phyloP scores from a whole-genome alignment of 805 yeast species.

The Yamadazyma nakazawae region DNA sequence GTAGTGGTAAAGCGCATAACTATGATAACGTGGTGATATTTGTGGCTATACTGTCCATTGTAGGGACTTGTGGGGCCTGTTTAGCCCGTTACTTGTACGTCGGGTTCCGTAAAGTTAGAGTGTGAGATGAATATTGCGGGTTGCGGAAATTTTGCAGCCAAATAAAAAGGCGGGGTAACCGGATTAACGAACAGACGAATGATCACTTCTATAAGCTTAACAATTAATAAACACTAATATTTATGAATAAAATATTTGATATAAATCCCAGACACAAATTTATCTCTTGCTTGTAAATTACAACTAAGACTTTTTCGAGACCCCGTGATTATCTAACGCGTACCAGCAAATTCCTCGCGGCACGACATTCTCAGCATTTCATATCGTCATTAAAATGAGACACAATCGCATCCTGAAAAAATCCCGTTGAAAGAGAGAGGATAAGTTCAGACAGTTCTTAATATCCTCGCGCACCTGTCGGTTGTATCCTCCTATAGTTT shows the following conservation, averaged over 20 bases:
- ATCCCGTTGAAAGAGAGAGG: slow-evolving; percentile 1
- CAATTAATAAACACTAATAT: not conserved
- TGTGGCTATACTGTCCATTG: slow-evolving; percentile 18
- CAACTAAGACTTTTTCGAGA: not conserved
- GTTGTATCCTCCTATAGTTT: not conserved
- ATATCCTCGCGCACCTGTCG: not conserved
- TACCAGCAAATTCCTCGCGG: not conserved
- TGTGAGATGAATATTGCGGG: not conserved
- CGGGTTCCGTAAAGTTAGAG: slow-evolving; percentile 15
- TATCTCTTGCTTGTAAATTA: not conserved
- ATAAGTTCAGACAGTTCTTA: not conserved
- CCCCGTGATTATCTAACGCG: not conserved
- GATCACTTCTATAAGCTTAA: no score
- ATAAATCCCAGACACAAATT: not conserved
- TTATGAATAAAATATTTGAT: not conserved
- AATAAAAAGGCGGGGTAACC: not conserved
- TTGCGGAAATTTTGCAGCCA: not conserved
- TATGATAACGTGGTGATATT: slow-evolving; percentile 24
- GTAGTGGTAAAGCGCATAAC: slow-evolving; percentile 2
- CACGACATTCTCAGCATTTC: not conserved
- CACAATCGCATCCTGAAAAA: slow-evolving; percentile 4
- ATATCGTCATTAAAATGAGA: slow-evolving; percentile 4
- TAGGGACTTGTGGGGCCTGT: slow-evolving; percentile 21
- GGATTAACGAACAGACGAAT: not conserved
- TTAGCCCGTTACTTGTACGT: slow-evolving; percentile 21